Conservation (phyloP, 108 stramenopile genomes). For the Schizochytrium sp. region DNA sequence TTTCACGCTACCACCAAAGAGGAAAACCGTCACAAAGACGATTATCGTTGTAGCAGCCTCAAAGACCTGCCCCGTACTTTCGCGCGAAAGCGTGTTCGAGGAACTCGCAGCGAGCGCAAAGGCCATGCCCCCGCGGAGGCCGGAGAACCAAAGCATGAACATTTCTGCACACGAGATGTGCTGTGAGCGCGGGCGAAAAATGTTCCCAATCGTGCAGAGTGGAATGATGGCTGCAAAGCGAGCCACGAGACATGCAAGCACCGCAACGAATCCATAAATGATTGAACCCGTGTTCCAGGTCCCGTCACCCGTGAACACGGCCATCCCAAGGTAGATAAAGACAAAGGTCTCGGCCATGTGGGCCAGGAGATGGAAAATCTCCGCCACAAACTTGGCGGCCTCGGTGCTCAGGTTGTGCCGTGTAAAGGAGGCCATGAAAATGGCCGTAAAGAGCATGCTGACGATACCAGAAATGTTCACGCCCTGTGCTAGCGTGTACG, state of each 20-base stretch:
- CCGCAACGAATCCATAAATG: neutral
- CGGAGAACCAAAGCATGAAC: slow-evolving; percentile 70
- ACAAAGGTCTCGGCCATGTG: slow-evolving; percentile 66
- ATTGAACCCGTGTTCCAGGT: neutral
- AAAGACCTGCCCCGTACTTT: neutral
- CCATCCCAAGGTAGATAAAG: slow-evolving; percentile 71
- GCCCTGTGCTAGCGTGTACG: slow-evolving; percentile 63
- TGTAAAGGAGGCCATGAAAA: slow-evolving; percentile 70
- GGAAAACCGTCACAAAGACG: neutral
- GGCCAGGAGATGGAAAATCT: slow-evolving; percentile 53
- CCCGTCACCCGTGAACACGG: slow-evolving; percentile 37
- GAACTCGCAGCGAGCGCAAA: slow-evolving; percentile 41
- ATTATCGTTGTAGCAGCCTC: neutral
- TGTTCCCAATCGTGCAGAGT: neutral
- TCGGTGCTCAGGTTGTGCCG: slow-evolving; percentile 52
- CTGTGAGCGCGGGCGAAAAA: neutral
- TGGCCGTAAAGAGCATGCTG: slow-evolving; percentile 75
- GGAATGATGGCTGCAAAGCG: slow-evolving; percentile 62
- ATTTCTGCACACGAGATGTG: neutral
- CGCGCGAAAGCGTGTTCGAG: neutral
- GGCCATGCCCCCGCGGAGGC: slow-evolving; percentile 65
- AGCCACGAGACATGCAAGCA: slow-evolving; percentile 56
- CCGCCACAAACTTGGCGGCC: slow-evolving; percentile 44
- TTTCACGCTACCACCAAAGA: neutral
- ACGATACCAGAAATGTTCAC: slow-evolving; percentile 77